Evolutionary conservation across 805 yeast genomes (phyloP).

Genomic region (Metschnikowia kunwiensis): DNA sequence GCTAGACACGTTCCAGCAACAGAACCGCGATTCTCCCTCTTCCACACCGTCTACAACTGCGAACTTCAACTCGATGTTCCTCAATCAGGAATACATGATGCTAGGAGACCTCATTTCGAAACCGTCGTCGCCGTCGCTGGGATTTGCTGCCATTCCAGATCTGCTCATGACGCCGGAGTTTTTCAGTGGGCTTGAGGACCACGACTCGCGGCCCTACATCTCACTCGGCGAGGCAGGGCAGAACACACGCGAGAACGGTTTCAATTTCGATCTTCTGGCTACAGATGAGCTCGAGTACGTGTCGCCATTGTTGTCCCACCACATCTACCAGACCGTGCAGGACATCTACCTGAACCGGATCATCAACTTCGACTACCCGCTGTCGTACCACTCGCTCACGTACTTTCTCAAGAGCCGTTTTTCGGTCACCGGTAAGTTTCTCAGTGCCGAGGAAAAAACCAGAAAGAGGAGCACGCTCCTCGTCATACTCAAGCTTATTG

Average conservation of each 20-base stretch:
- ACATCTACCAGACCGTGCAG: constrained; percentile 49
- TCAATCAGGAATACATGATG: constrained; percentile 50
- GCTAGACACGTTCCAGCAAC: constrained; percentile 5
- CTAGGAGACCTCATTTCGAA: constrained; percentile 49
- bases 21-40: constrained; percentile 7
- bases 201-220: constrained; percentile 39
- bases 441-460: constrained; percentile 28
- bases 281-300: constrained; percentile 41
- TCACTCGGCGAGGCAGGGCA: constrained; percentile 29
- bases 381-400: constrained; percentile 59
- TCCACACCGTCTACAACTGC: constrained; percentile 17
- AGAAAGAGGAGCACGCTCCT: constrained; percentile 33
- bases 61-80: constrained; percentile 41
- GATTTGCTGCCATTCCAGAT: constrained; percentile 16
- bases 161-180: constrained; percentile 13
- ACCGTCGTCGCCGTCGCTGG: constrained; percentile 41
- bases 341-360: constrained; percentile 47
- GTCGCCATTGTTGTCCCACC: constrained; percentile 56
- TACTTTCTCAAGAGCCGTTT: constrained; percentile 53
- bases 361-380: constrained; percentile 59
- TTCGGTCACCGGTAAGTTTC: constrained; percentile 44
- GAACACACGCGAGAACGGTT: constrained; percentile 11
- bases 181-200: constrained; percentile 12
- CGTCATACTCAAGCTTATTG: constrained; percentile 54
- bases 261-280: constrained; percentile 12